Percentiles rank a stretch among this genome's conserved stretches.
phyloP scores from a whole-genome alignment of 2,329 filamentous ascomycete genomes.

The Calonectria pteridis region DNA sequence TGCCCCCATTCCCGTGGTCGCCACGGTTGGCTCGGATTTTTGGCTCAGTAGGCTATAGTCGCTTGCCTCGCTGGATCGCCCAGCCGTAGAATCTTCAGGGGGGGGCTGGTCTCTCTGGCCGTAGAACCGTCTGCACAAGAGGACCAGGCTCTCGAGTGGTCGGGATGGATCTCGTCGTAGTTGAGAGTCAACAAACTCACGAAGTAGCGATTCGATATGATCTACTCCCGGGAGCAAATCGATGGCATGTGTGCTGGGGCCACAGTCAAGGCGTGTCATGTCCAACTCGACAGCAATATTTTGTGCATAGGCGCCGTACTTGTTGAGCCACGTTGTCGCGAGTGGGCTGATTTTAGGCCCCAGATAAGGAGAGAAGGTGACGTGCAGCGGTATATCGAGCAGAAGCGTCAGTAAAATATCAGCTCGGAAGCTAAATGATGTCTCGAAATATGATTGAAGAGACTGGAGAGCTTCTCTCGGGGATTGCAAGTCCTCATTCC shows the following conservation, averaged over 20 bases:
- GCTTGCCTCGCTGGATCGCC: slow-evolving; percentile 7
- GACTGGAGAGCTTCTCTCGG: slow-evolving; percentile 42
- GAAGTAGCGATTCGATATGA: slow-evolving; percentile 44
- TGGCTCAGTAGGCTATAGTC: slow-evolving; percentile 28
- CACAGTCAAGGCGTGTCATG: slow-evolving; percentile 53
- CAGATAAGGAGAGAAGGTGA: slow-evolving; percentile 54
- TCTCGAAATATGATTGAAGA: slow-evolving; percentile 44
- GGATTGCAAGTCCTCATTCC: slow-evolving; percentile 47
- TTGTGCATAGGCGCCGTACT: slow-evolving; percentile 52
- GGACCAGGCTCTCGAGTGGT: slow-evolving; percentile 46
- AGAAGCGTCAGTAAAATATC: slow-evolving; percentile 54
- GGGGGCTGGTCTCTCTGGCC: slow-evolving; percentile 33
- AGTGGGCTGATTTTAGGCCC: slow-evolving; percentile 48
- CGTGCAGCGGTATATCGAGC: slow-evolving; percentile 52
- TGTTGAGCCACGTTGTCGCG: slow-evolving; percentile 50
- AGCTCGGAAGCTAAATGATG: slow-evolving; percentile 52
- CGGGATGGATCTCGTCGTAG: slow-evolving; percentile 34
- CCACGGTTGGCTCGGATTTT: slow-evolving; percentile 6
- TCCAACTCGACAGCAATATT: slow-evolving; percentile 57
- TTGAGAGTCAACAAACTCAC: slow-evolving; percentile 45
- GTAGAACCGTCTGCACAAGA: slow-evolving; percentile 52
- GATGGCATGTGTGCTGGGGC: slow-evolving; percentile 39
- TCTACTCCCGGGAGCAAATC: slow-evolving; percentile 41
- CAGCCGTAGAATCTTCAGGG: not conserved
- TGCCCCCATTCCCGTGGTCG: not conserved